Conservation (phyloP, 192 early-diverging fungal species). For the Chytriomyces hyalinus region DNA sequence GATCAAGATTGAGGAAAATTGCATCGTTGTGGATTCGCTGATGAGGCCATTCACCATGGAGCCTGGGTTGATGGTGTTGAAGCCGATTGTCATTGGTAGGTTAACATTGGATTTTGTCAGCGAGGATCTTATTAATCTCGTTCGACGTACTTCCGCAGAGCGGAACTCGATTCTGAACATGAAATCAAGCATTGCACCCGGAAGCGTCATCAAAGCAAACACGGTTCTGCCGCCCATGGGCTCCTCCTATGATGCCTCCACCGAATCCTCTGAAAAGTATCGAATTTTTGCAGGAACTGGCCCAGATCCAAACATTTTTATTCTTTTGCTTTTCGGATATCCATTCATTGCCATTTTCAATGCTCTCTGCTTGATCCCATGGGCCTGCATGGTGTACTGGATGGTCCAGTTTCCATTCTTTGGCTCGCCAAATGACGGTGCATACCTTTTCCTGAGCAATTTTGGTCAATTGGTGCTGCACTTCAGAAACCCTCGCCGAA, state of each 20-base stretch:
- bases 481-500: conserved; percentile 39
- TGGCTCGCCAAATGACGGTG: not conserved
- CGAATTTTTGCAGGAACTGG: conserved; percentile 35
- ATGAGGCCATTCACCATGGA: conserved; percentile 49
- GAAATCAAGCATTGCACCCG: conserved; percentile 44
- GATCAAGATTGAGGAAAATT: conserved; percentile 44
- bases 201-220: conserved; percentile 41
- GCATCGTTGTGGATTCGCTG: conserved; percentile 34
- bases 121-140: not conserved
- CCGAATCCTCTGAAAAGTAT: conserved; percentile 33
- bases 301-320: conserved; percentile 22
- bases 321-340: conserved; percentile 34
- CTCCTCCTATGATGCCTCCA: conserved; percentile 41
- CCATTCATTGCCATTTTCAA: conserved; percentile 38
- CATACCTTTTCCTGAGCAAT: not conserved
- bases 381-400: conserved; percentile 42
- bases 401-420: conserved; percentile 41
- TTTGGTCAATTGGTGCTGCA: conserved; percentile 43
- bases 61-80: conserved; percentile 43
- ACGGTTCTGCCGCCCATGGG: conserved; percentile 46
- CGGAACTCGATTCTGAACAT: conserved; percentile 39
- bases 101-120: not conserved
- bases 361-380: conserved; percentile 43
- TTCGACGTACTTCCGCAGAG: not conserved
- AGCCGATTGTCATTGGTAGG: conserved; percentile 44